phyloP scores from a whole-genome alignment of 805 yeast genomes.

The Yamadazyma kitorensis region DNA sequence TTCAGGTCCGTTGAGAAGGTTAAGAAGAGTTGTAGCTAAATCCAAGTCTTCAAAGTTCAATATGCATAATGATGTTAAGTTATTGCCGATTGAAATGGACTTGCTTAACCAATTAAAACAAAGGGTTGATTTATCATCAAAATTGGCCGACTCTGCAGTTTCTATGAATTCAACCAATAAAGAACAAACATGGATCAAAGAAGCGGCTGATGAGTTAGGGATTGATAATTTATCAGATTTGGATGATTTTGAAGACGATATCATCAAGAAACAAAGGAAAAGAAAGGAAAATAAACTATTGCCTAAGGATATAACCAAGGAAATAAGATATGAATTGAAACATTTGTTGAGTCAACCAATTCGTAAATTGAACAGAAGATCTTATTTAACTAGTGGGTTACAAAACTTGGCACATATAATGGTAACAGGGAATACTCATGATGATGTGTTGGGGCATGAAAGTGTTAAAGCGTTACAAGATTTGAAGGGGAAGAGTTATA shows the following conservation, averaged over 20 bases:
- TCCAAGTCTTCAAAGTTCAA: constrained; percentile 25
- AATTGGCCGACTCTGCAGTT: constrained; percentile 70
- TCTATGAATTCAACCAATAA: constrained; percentile 58
- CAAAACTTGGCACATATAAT: constrained; percentile 75
- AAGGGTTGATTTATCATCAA: constrained; percentile 65
- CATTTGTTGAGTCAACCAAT: constrained; percentile 51
- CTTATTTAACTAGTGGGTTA: constrained; percentile 77
- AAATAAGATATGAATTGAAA: constrained; percentile 50
- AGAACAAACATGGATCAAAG: constrained; percentile 77
- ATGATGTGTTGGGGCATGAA: constrained; percentile 66
- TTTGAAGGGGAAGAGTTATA: constrained; percentile 28
- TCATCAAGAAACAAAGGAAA: constrained; percentile 59
- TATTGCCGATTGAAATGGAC: constrained; percentile 74
- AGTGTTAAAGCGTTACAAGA: constrained; percentile 67
- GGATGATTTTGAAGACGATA: constrained; percentile 62
- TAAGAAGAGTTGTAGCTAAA: constrained; percentile 55
- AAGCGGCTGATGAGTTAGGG: constrained; percentile 93
- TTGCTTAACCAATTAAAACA: constrained; percentile 67
- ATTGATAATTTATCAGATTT: constrained; percentile 66
- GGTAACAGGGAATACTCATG: constrained; percentile 64
- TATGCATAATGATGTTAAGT: constrained; percentile 51
- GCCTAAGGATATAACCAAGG: constrained; percentile 46
- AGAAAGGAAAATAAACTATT: constrained; percentile 41
- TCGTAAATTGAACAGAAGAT: constrained; percentile 62
- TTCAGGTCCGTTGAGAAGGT: constrained; percentile 77